Base-by-base conservation (phyloP, 2,329 filamentous ascomycete species). In the Setomelanomma holmii region DNA sequence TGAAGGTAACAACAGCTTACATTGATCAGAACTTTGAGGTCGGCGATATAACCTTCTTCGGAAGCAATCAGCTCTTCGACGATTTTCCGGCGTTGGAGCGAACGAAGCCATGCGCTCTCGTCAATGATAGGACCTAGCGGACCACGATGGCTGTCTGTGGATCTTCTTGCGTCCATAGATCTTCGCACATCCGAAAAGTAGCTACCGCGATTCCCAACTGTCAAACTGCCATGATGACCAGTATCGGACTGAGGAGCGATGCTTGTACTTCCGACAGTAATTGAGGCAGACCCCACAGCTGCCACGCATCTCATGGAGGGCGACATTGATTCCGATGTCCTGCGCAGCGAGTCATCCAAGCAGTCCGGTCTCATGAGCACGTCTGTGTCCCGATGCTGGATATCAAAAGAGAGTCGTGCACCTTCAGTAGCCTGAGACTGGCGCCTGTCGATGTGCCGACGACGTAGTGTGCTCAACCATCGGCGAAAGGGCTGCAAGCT, bases 41-140 rank as follows among this genome's bases (percentile, higher is more conserved):
- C 93, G 14, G 88, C 86, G 63, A 98, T 87, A 71, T 98, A 98
- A 66, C 88, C 86, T 70, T 95, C 89, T 73, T 98, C 95, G 0
- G 93, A 96, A 50, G 78, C 84, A 55, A 97, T 86, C 44, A 98
- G 79, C 75, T 98, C 95, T 68, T 95, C 90, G 30, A 98, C 76
- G 34, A 96, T 86, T 56, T 88, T 86, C 12, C 91, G 86, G 55
- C 95, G 85, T 66, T 92, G 89, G 17, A 89, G 75, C 1, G 91
- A 85, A 46, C 93, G 85, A 60, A 87, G 84, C 36, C 84, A 83
- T n/a, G 89, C 87, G 23, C 82, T 86, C 51, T 88, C 83, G 60
- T 96, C 91, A 10, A 87, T 71, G 11, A 78, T 69, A 14, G 77
- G 76, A 11, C 75, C 79, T 16, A 79, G 71, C 2, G 72, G 67